Conservation (phyloP, 768 basidiomycete species). For the Podaxis carcinomalis region DNA sequence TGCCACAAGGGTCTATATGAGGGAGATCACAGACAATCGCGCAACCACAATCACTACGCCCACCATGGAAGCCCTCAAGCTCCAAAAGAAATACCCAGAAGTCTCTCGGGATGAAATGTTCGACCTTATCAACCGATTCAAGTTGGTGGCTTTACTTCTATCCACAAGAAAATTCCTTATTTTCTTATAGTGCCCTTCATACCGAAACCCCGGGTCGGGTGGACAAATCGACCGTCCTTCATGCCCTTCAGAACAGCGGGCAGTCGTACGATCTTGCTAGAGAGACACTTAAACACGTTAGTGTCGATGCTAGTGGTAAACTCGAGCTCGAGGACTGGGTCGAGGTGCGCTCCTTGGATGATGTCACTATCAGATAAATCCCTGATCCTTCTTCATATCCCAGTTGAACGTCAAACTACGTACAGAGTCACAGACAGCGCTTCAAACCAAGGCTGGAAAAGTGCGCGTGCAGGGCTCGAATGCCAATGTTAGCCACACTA, state of each 20-base stretch:
- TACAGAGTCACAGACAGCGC: constrained; percentile 40
- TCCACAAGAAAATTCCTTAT: constrained; percentile 7
- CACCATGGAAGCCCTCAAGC: constrained; percentile 76
- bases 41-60: constrained; percentile 4
- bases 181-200: constrained; percentile 50
- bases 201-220: constrained; percentile 81
- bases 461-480: constrained; percentile 94
- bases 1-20: constrained; percentile 12
- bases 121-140: constrained; percentile 91
- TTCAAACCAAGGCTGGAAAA: constrained; percentile 75
- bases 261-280: constrained; percentile 88
- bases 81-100: constrained; percentile 91
- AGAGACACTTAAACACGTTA: constrained; percentile 90
- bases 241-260: constrained; percentile 72
- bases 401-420: constrained; percentile 82
- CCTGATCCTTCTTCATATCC: constrained; percentile 5
- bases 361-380: constrained; percentile 19
- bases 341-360: constrained; percentile 55
- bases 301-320: constrained; percentile 91
- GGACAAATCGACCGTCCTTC: constrained; percentile 78
- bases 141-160: constrained; percentile 50
- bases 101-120: constrained; percentile 93
- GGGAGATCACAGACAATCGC: constrained; percentile 12
- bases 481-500: constrained; percentile 92
- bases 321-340: constrained; percentile 99